Conservation (phyloP, 2,329 filamentous ascomycete species). For the Chaetomium globosum region DNA sequence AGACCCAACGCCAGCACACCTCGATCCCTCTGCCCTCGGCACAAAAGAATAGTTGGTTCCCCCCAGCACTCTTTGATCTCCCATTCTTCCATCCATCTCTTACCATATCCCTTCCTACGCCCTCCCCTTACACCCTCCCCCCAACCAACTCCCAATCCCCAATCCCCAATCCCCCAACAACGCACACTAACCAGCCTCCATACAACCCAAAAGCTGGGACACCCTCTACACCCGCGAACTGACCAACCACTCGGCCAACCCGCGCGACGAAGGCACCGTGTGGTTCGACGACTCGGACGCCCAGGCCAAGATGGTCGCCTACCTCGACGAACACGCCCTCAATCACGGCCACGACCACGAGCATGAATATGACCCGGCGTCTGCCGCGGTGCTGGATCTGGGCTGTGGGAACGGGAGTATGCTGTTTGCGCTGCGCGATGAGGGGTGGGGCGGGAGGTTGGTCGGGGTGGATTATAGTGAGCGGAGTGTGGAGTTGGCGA, state of each 20-base stretch:
- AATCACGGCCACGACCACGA: not conserved
- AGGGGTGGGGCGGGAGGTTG: constrained; percentile 66
- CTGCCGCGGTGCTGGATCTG: constrained; percentile 75
- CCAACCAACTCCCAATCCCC: not conserved
- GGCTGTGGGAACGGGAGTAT: constrained; percentile 94
- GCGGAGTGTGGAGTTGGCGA: constrained; percentile 73
- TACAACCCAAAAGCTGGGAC: constrained; percentile 66
- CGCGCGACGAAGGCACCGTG: constrained; percentile 80
- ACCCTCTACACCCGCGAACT: constrained; percentile 71
- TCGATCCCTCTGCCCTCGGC: constrained; percentile 77
- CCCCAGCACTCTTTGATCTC: not conserved
- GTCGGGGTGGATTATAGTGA: constrained; percentile 87
- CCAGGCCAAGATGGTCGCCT: constrained; percentile 75
- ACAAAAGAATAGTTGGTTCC: constrained; percentile 78
- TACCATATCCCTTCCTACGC: not conserved
- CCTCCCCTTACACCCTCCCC: not conserved
- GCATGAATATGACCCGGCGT: constrained; percentile 33
- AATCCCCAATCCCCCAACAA: constrained; percentile 2
- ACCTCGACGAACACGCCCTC: constrained; percentile 54
- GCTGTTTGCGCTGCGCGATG: constrained; percentile 75
- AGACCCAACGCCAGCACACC: constrained; percentile 57
- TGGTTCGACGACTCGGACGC: constrained; percentile 97
- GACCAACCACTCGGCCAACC: constrained; percentile 69
- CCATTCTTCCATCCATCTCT: too few relatives aligned
- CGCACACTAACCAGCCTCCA: not conserved